These are phyloP conservation scores for Anisodus acutangulus DNA, from an alignment of 257 asterid genomes.

Conservation along the genomic window DNA sequence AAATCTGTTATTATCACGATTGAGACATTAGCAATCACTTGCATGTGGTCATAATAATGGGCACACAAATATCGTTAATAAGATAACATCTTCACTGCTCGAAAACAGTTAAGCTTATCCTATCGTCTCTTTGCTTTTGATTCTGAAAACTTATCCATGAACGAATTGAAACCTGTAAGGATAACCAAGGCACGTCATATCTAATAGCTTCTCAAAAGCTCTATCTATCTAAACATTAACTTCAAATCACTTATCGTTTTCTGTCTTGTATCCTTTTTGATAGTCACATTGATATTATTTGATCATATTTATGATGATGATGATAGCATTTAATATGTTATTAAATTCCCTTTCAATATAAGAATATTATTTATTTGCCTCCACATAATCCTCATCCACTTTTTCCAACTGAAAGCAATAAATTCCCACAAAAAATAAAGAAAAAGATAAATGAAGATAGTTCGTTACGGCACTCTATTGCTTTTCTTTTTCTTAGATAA, in stretches of 20 bases:
- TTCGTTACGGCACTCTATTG: constrained; percentile 11
- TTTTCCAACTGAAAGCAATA: constrained; percentile 10
- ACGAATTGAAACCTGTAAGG: neutral
- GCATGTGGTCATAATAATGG: constrained; percentile 15
- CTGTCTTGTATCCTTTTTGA: neutral
- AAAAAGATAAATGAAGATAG: neutral
- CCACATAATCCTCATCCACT: constrained; percentile 13
- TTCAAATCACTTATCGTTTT: constrained; percentile 8
- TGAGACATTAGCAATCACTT: neutral
- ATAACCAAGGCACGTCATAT: constrained; percentile 8
- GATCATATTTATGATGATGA: too few species aligned
- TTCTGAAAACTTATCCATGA: neutral
- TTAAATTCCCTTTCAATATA: neutral
- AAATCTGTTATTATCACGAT: neutral
- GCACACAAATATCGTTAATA: neutral
- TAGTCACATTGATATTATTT: neutral
- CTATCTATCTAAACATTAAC: constrained; percentile 1
- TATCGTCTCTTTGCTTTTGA: neutral
- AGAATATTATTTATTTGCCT: neutral
- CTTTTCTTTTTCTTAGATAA: neutral
- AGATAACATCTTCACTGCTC: neutral
- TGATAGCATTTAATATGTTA: neutral
- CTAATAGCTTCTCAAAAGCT: neutral
- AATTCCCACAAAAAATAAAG: neutral
- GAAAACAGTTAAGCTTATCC: constrained; percentile 8